phyloP scores from a whole-genome alignment of 1,139 yeast species.

The Suhomyces yuchorum region DNA sequence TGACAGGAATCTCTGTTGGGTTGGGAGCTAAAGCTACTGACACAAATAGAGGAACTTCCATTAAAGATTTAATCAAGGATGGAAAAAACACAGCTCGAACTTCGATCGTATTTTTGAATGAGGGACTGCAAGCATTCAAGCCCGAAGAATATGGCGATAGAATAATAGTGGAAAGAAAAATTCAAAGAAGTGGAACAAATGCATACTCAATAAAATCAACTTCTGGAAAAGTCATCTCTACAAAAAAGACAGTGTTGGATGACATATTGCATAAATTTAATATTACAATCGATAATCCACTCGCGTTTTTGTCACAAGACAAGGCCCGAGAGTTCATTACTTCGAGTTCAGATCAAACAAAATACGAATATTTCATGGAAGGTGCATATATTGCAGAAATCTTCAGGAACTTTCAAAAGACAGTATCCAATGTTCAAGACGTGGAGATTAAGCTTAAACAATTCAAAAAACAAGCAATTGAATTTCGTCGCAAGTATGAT shows the following conservation, averaged over 20 bases:
- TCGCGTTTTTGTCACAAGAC: constrained; percentile 92
- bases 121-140: constrained; percentile 64
- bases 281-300: constrained; percentile 85
- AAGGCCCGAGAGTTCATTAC: constrained; percentile 89
- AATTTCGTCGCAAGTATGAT: constrained; percentile 34
- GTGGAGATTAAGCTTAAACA: constrained; percentile 43
- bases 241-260: constrained; percentile 65
- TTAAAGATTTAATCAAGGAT: constrained; percentile 73
- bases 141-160: constrained; percentile 66
- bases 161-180: constrained; percentile 71
- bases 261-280: constrained; percentile 69
- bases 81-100: constrained; percentile 71
- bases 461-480: constrained; percentile 30
- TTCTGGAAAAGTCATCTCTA: constrained; percentile 54
- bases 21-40: constrained; percentile 94
- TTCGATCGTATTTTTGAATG: constrained; percentile 59
- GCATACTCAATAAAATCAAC: constrained; percentile 57
- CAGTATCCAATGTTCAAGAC: constrained; percentile 41
- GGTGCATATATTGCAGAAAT: constrained; percentile 75
- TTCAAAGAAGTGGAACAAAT: constrained; percentile 54
- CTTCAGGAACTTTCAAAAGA: constrained; percentile 48
- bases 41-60: constrained; percentile 78
- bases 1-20: constrained; percentile 89
- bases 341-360: constrained; percentile 66
- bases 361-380: constrained; percentile 74